Conservation (phyloP, 768 basidiomycete genomes). For the Russula sp. region DNA sequence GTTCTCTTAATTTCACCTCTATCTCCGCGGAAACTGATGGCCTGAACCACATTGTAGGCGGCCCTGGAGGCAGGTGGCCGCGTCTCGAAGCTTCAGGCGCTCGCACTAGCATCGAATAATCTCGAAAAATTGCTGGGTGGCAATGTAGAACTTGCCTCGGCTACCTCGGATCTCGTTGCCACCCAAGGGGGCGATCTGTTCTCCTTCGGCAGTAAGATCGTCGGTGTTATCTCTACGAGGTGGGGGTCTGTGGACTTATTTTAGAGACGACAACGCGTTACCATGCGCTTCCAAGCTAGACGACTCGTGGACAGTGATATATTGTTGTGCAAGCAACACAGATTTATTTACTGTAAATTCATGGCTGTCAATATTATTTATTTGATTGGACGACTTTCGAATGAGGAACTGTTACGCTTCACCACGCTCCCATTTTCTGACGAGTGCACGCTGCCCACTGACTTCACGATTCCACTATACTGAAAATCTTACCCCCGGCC, state of each 20-base stretch:
- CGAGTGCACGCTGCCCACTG: no score
- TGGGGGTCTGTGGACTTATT: conserved; percentile 37
- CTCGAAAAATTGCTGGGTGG: conserved; percentile 49
- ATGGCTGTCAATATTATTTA: not conserved
- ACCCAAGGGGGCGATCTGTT: conserved; percentile 39
- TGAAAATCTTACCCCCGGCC: not conserved
- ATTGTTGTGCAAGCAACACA: not conserved
- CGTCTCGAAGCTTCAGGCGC: conserved; percentile 43
- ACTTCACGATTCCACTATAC: no score
- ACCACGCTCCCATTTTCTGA: no score
- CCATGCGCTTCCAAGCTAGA: conserved; percentile 2
- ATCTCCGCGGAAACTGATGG: conserved; percentile 7
- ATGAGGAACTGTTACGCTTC: not conserved
- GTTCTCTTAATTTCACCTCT: conserved; percentile 16
- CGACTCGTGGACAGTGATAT: conserved; percentile 5
- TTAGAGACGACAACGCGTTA: conserved; percentile 22
- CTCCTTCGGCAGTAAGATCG: conserved; percentile 39
- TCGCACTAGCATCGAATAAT: conserved; percentile 50
- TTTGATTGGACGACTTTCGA: not conserved
- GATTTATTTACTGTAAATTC: not conserved
- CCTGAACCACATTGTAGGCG: conserved; percentile 19
- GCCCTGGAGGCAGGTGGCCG: conserved; percentile 33
- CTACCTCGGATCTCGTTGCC: conserved; percentile 36
- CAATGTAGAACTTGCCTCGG: conserved; percentile 22
- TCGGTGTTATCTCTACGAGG: conserved; percentile 37